phyloP scores from a whole-genome alignment of 345 rosid genomes.

The Acer saccharum region DNA sequence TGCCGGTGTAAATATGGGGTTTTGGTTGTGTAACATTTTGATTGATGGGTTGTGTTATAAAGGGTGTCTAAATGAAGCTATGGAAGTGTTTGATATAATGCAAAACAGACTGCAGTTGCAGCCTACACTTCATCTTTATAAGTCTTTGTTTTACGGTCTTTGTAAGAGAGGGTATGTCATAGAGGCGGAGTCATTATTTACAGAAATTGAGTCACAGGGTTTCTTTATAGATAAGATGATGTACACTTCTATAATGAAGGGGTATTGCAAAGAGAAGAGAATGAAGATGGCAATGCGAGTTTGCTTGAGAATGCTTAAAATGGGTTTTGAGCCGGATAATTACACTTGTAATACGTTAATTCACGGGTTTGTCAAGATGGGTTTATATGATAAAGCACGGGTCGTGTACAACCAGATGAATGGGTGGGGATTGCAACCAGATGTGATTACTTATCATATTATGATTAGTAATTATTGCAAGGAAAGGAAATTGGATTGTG shows the following conservation, averaged over 20 bases:
- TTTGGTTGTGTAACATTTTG: constrained; percentile 48
- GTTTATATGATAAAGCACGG: constrained; percentile 50
- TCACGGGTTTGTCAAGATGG: constrained; percentile 55
- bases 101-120: constrained; percentile 39
- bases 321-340: constrained; percentile 51
- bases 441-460: constrained; percentile 50
- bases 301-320: constrained; percentile 64
- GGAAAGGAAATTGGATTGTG: constrained; percentile 54
- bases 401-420: constrained; percentile 45
- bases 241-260: constrained; percentile 58
- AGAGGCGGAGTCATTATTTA: constrained; percentile 55
- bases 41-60: constrained; percentile 48
- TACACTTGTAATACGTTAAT: constrained; percentile 63
- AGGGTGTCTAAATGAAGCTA: constrained; percentile 54
- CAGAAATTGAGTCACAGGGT: constrained; percentile 57
- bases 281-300: constrained; percentile 65
- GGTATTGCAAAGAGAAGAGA: constrained; percentile 50
- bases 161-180: constrained; percentile 49
- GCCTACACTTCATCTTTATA: constrained; percentile 44
- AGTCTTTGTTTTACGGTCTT: constrained; percentile 64
- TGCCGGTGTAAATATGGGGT: constrained; percentile 36
- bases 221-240: constrained; percentile 54
- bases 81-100: constrained; percentile 47
- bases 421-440: constrained; percentile 35
- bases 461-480: constrained; percentile 61